These are phyloP conservation scores for Clavariopsis aquatica DNA, from an alignment of 495 filamentous ascomycete genomes.

Conservation along the genomic window DNA sequence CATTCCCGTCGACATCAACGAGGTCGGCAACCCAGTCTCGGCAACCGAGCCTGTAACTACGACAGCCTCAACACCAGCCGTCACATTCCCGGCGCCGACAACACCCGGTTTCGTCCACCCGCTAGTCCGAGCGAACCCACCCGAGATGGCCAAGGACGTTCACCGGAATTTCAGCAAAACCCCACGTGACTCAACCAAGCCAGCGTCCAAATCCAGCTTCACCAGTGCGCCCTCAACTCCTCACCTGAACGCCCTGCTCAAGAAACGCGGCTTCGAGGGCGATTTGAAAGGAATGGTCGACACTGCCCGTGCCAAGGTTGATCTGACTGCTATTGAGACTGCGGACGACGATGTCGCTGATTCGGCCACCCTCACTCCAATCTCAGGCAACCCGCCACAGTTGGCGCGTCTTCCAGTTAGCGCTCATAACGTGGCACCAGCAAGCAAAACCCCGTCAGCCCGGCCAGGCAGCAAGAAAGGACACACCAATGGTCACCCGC, in stretches of 20 bases:
- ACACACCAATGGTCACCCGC: constrained; percentile 17
- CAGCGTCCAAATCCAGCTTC: constrained; percentile 40
- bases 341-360: constrained; percentile 32
- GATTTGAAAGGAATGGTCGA: constrained; percentile 33
- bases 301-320: constrained; percentile 32
- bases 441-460: constrained; percentile 26
- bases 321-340: constrained; percentile 27
- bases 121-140: constrained; percentile 30
- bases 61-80: constrained; percentile 23
- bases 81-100: constrained; percentile 20
- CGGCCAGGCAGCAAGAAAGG: constrained; percentile 32
- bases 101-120: constrained; percentile 34
- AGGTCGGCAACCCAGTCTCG: constrained; percentile 31
- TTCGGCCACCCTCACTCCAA: constrained; percentile 18
- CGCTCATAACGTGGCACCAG: constrained; percentile 9
- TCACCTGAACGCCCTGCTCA: constrained; percentile 71
- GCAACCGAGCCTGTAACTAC: constrained; percentile 24
- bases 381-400: constrained; percentile 17
- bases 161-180: constrained; percentile 26
- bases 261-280: constrained; percentile 58
- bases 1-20: constrained; percentile 64
- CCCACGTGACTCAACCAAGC: constrained; percentile 8
- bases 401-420: constrained; percentile 29
- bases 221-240: constrained; percentile 69
- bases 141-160: constrained; percentile 31